These are phyloP conservation scores for Pyrus communis DNA, from an alignment of 306 rosid genomes.

Conservation along the genomic window DNA sequence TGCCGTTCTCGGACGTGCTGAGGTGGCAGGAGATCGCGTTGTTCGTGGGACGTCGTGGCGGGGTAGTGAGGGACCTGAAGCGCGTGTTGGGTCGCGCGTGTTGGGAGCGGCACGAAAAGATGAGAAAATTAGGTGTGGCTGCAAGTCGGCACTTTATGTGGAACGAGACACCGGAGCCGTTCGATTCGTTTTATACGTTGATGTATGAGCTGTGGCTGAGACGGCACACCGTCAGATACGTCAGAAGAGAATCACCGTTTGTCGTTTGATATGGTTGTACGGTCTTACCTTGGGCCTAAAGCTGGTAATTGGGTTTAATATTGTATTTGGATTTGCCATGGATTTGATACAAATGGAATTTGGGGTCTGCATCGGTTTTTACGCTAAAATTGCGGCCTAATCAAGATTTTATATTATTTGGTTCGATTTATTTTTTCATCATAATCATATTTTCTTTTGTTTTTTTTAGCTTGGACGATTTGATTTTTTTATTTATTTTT, in stretches of 20 bases:
- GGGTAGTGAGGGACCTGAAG: conserved; percentile 16
- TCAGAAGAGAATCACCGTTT: neutral
- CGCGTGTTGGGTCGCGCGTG: conserved; percentile 21
- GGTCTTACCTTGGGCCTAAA: neutral
- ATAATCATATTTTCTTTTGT: no score
- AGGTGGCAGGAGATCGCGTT: conserved; percentile 62
- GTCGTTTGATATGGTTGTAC: no score
- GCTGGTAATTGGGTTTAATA: no score
- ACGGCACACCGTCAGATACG: conserved; percentile 55
- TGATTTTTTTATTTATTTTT: no score
- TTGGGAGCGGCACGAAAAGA: conserved; percentile 12
- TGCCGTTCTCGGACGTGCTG: conserved; percentile 70
- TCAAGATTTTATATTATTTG: no score
- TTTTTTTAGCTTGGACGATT: no score
- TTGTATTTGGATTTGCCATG: no score
- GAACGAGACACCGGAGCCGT: conserved; percentile 48
- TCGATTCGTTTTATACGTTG: conserved; percentile 56
- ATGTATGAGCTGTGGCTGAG: conserved; percentile 77
- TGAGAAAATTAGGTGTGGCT: conserved; percentile 33
- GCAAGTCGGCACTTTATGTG: conserved; percentile 61
- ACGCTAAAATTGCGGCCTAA: no score
- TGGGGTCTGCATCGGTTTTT: no score
- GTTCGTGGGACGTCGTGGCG: conserved; percentile 24
- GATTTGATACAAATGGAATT: no score
- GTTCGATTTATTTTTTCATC: no score